Base-by-base conservation (phyloP, 192 early-diverging fungal species). In the Entomortierella chlamydospora region DNA sequence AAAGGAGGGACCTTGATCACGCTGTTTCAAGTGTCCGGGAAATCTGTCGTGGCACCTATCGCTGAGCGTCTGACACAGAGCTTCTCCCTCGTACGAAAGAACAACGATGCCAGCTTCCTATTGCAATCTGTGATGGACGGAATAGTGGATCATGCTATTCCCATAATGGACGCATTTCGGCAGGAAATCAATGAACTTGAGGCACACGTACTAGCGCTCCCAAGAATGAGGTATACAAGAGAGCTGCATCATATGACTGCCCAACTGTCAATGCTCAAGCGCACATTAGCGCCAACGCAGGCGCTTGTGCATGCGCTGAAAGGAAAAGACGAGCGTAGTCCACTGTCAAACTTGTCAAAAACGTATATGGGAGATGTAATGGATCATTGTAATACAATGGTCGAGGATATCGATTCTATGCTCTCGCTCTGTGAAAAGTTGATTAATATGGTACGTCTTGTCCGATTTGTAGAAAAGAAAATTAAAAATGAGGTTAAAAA, bases 361-460 rank as follows among this genome's bases (percentile, higher is more conserved):
- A 80, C 74, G 12, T 88, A 88, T 71, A 79, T 88, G 73, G 62
- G 61, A 33, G 87, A 87, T 58, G 84, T 88, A 1, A 64, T 76
- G 64, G 87, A 88, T 61, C 87, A 88, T 54, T 81, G 74, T 65
- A 81, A 68, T 28, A 82, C 84, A 1, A 85, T 86, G 43, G 74
- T 88, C 15, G 87, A 88, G 42, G 79, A 87, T 51, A 69, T 88
- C 31, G 76, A 81, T 6, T 83, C 81, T 12, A 81, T 88, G 78
- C 64, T 78, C 2, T 56, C 67, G 20, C 71, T 84, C 11, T 74
- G 84, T 12, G 81, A 70, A 4, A 83, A 72, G 68, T 39, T 88
- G 37, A 85, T 88, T 47, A 74, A 86, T 54, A 63, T 88, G 85
- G 85, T 87, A 64, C 57, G 54, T 22, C 12, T 18, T 52, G 5